Conservation (phyloP, 495 filamentous ascomycete genomes). For the Aspergillus sclerotioniger region DNA sequence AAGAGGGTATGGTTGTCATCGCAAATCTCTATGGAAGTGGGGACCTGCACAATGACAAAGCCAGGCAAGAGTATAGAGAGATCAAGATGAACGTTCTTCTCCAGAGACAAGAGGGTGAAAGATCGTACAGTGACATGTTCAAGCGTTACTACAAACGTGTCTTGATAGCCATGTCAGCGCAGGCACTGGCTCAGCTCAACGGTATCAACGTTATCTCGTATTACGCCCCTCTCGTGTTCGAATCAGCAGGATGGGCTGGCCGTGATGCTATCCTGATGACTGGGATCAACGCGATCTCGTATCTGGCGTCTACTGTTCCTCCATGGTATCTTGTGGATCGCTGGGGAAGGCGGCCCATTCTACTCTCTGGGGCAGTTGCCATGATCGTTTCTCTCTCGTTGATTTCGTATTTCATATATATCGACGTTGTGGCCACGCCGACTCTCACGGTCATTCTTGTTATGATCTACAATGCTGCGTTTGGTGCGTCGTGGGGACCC, state of each 20-base stretch:
- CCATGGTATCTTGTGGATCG: slow-evolving; percentile 97
- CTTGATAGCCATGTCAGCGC: slow-evolving; percentile 98
- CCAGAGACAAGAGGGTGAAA: slow-evolving; percentile 89
- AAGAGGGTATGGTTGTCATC: slow-evolving; percentile 97
- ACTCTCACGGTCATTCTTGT: slow-evolving; percentile 88
- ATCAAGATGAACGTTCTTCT: slow-evolving; percentile 98
- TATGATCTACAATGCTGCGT: slow-evolving; percentile 97
- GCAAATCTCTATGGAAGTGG: slow-evolving; percentile 95
- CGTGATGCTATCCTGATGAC: slow-evolving; percentile 94
- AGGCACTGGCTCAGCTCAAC: slow-evolving; percentile 92
- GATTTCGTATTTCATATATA: slow-evolving; percentile 94
- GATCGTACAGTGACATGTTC: slow-evolving; percentile 94
- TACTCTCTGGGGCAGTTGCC: slow-evolving; percentile 84
- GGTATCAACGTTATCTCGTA: slow-evolving; percentile 99
- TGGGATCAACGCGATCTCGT: slow-evolving; percentile 91
- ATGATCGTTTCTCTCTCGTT: slow-evolving; percentile 89
- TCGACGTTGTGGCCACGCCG: slow-evolving; percentile 74
- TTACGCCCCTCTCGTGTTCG: slow-evolving; percentile 95
- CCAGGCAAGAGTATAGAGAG: slow-evolving; percentile 91
- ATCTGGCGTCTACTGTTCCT: slow-evolving; percentile 85
- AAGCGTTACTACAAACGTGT: slow-evolving; percentile 85
- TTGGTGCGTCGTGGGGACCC: slow-evolving; percentile 98
- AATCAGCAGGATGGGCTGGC: slow-evolving; percentile 89
- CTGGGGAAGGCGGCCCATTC: slow-evolving; percentile 86
- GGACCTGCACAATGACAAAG: slow-evolving; percentile 87